Base-by-base conservation (phyloP, 305 asterid species). In the Fraxinus sp. region DNA sequence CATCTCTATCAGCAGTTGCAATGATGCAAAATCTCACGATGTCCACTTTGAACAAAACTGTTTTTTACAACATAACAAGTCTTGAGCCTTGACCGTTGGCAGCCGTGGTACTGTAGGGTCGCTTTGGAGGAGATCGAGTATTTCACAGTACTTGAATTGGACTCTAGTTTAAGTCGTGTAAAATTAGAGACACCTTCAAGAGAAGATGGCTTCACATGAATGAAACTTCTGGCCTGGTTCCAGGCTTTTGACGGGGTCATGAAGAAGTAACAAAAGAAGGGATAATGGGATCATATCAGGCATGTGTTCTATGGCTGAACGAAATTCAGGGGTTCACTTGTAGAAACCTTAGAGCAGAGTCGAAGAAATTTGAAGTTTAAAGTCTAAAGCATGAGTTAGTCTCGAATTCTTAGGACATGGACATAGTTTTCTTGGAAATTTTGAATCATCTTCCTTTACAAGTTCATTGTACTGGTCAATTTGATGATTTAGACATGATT, bases 101-200 rank as follows among this genome's bases (percentile, higher is more conserved):
- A 70, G 91, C 93, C 90, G 90, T 26, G 97, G 97, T 57, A 92
- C 95, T 14, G 88, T 95, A 52, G 97, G 96, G 85, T 93, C 95
- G 18, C 92, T 95, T 39, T 87, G 84, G 90, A 88, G 85, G 97
- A 93, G 89, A 93, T 91, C 3, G 97, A 93, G 74, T 90, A 90
- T 86, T 93, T 95, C 85, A 86, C 83, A 59, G 85, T 84, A 81
- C 59, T 85, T 24, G 96, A 93, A 80, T 1, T 83, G 52, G 93
- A 91, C 78, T 82, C 86, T 72, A 81, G 74, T 2, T 85, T 83
- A 76, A 89, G 79, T 77, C 80, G 82, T 79, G 62, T 64, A 81
- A 85, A 80, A 68, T 28, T 89, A 28, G 89, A 87, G 89, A 76
- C 77, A 66, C 73, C 72, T 59, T 35, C 78, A 81, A 77, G 90